phyloP scores from a whole-genome alignment of 345 rosid species.

The Linum lewisii region DNA sequence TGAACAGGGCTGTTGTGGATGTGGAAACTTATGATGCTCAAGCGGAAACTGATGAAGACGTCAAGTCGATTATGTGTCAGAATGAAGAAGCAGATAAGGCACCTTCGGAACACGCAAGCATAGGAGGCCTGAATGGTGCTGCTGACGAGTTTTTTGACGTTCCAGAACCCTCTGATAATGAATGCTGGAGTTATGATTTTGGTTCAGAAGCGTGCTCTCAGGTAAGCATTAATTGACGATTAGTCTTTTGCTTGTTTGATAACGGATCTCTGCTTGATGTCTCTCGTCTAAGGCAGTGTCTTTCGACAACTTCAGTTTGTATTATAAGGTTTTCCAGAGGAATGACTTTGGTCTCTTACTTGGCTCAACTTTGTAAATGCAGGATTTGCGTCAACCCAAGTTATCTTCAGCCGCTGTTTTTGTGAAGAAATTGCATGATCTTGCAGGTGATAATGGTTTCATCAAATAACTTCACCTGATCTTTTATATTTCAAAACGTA shows the following conservation, averaged over 20 bases:
- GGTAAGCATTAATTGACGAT: conserved; percentile 29
- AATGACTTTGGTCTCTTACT: conserved; percentile 1
- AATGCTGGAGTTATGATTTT: conserved; percentile 62
- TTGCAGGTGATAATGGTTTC: conserved; percentile 55
- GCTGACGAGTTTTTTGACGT: conserved; percentile 91
- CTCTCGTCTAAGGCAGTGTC: too few relatives aligned
- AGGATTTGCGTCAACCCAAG: conserved; percentile 68
- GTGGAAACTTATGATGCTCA: conserved; percentile 18
- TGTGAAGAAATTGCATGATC: conserved; percentile 80
- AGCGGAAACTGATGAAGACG: conserved; percentile 24
- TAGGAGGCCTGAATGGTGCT: conserved; percentile 63
- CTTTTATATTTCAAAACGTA: neutral
- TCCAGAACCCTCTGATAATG: conserved; percentile 65
- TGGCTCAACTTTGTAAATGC: conserved; percentile 19
- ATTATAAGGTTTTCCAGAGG: neutral
- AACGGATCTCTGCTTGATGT: too few relatives aligned
- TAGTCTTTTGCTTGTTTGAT: neutral
- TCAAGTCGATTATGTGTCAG: conserved; percentile 27
- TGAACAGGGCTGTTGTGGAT: conserved; percentile 31
- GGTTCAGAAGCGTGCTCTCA: conserved; percentile 43
- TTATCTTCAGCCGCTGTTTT: conserved; percentile 63
- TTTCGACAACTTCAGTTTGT: neutral
- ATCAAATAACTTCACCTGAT: neutral
- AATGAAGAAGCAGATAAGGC: conserved; percentile 49
- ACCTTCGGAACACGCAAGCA: conserved; percentile 68